A percentile compares a stretch with the other conserved stretches of the same genome.
These are phyloP conservation scores for Pseudomassariella vexata DNA, from an alignment of 2,329 filamentous ascomycete genomes.

Conservation along the genomic window DNA sequence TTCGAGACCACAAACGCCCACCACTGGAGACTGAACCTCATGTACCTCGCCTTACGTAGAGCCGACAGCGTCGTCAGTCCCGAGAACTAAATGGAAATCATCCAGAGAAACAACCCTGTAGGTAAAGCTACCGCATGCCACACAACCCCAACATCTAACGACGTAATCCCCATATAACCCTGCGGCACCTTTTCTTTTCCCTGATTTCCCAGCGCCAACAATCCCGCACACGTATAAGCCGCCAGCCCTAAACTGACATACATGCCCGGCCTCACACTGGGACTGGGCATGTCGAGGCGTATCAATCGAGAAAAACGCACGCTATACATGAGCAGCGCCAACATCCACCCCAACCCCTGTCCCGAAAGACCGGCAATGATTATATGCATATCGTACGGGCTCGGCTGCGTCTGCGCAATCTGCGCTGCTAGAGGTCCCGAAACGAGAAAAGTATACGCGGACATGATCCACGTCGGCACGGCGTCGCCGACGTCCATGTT, in stretches of 20 bases:
- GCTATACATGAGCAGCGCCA: conserved; percentile 46
- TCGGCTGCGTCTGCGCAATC: conserved; percentile 39
- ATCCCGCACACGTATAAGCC: conserved; percentile 36
- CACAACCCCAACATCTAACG: conserved; percentile 23
- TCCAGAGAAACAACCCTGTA: conserved; percentile 44
- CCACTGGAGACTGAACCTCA: conserved; percentile 43
- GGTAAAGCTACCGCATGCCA: conserved; percentile 39
- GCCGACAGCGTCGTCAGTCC: conserved; percentile 32
- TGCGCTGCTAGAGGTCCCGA: conserved; percentile 44
- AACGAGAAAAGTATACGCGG: conserved; percentile 49
- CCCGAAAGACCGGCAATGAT: conserved; percentile 43
- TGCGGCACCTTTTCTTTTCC: no score
- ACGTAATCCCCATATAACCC: conserved; percentile 18
- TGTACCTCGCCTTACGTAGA: conserved; percentile 28
- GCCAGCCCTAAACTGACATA: conserved; percentile 50
- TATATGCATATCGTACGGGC: conserved; percentile 39
- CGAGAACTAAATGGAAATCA: conserved; percentile 49
- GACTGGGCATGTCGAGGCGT: conserved; percentile 39
- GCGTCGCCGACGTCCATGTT: conserved; percentile 41
- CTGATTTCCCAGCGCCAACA: conserved; percentile 39
- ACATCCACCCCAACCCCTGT: conserved; percentile 46
- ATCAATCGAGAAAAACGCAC: conserved; percentile 46
- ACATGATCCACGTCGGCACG: conserved; percentile 50
- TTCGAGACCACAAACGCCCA: conserved; percentile 58
- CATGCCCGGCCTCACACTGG: conserved; percentile 44